phyloP scores from a whole-genome alignment of 352 stramenopile genomes.

The Globisporangium cylindrosporum region DNA sequence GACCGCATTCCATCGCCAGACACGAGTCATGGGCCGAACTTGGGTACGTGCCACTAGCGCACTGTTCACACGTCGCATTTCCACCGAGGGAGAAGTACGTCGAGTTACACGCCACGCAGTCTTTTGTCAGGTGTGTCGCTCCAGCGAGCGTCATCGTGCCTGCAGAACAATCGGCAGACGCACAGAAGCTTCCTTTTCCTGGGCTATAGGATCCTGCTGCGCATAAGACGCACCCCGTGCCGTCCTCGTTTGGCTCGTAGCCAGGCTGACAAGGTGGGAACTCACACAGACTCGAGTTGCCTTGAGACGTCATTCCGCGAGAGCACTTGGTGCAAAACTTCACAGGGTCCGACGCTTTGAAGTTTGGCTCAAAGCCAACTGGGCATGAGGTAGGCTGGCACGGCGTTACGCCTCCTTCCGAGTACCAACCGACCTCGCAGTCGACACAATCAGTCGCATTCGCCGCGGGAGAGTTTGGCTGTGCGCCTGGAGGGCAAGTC shows the following conservation, averaged over 20 bases:
- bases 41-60: slow-evolving; percentile 33
- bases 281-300: slow-evolving; percentile 30
- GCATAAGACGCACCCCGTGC: slow-evolving; percentile 28
- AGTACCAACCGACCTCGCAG: slow-evolving; percentile 37
- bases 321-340: slow-evolving; percentile 30
- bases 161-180: slow-evolving; percentile 21
- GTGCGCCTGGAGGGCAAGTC: slow-evolving; percentile 24
- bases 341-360: slow-evolving; percentile 28
- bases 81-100: slow-evolving; percentile 35
- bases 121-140: slow-evolving; percentile 21
- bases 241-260: slow-evolving; percentile 36
- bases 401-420: slow-evolving; percentile 21
- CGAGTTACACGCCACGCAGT: slow-evolving; percentile 29
- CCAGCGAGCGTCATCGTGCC: slow-evolving; percentile 25
- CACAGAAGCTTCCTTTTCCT: slow-evolving; percentile 30
- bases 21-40: slow-evolving; percentile 20
- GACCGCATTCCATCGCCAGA: slow-evolving; percentile 24
- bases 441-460: slow-evolving; percentile 25
- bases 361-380: slow-evolving; percentile 25
- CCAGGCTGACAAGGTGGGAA: slow-evolving; percentile 37
- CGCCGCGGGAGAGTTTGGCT: slow-evolving; percentile 23
- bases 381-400: slow-evolving; percentile 31
- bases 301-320: slow-evolving; percentile 30
- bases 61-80: slow-evolving; percentile 27
- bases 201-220: slow-evolving; percentile 26